Conservation (phyloP, 2,329 filamentous ascomycete genomes). For the Blastomyces gilchristii region DNA sequence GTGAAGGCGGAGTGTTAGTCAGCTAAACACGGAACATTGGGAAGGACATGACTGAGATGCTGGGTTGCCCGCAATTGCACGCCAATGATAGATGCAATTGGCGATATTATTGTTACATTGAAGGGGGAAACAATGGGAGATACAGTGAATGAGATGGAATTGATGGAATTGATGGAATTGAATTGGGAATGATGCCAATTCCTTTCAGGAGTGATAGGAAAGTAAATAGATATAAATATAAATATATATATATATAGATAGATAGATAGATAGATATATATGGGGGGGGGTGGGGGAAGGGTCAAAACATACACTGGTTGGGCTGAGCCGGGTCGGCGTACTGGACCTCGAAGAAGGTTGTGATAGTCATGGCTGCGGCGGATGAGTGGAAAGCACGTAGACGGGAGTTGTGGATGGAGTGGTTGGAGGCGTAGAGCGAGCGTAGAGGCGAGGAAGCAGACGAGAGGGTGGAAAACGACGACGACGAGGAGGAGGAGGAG, state of each 20-base stretch:
- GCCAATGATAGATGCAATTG: not conserved
- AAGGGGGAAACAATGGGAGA: no score
- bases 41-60: no score
- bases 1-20: not conserved
- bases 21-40: not conserved
- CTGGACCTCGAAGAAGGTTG: conserved; percentile 67
- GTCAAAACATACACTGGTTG: not conserved
- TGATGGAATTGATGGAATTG: not conserved
- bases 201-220: not conserved
- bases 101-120: no score
- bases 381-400: conserved; percentile 51
- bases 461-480: conserved; percentile 16
- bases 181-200: not conserved
- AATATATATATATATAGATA: not conserved
- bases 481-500: conserved; percentile 15
- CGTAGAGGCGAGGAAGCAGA: conserved; percentile 15
- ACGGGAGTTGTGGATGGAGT: conserved; percentile 32
- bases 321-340: conserved; percentile 47
- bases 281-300: not conserved
- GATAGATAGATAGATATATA: not conserved
- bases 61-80: not conserved
- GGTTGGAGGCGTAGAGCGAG: conserved; percentile 26
- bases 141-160: no score
- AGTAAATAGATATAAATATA: no score
- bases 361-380: conserved; percentile 63